Evolutionary conservation across 148 eudicot species (phyloP), one percentile per base, ranked within the genome.

Genomic region (Chenopodium suecicum): DNA sequence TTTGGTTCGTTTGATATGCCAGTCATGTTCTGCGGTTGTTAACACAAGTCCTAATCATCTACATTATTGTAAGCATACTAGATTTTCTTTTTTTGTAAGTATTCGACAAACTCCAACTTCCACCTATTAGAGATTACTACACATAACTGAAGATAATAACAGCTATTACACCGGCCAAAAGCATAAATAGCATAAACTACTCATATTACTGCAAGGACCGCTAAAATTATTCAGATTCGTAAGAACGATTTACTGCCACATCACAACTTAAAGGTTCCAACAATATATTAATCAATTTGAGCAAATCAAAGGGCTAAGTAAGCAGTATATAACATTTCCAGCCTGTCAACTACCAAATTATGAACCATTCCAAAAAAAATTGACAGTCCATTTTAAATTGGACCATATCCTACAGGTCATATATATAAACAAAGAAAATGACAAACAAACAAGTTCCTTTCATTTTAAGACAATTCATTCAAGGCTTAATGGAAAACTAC

Each of bases 271-370:
- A 77, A 47, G 69, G 74, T 44, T 58, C 68, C 80, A 50, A 74
- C 77, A 54, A 76, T 64, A 67, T 63, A 72, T 10, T 74, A 74
- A 63, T 34, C 66, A 80, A 22, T 76, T 80, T 47, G 73, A 77
- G 73, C 65, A 80, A 80, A 76, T 76, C 47, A 62, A 20, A 80
- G 74, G 75, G 44, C 16, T 25, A 23, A 74, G 75, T 56, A 56
- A 56, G 16, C 37, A 71, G 31, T 31, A 44, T 32, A 31, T 81
- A 81, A 81, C 73, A 73, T 81, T 73, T 84, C 69, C 84, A 81
- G 84, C 81, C 79, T 81, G 84, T 82, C 84, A 81, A 34, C 68
- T 66, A 41, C 41, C 67, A 81, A 71, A 76, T 64, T 54, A 74
- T 78, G 83, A 80, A 71, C 58, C 32, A n/a, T 29, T 76, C 63